Evolutionary conservation across 2,329 filamentous ascomycete species (phyloP).

Genomic region (Microcera coccophila): DNA sequence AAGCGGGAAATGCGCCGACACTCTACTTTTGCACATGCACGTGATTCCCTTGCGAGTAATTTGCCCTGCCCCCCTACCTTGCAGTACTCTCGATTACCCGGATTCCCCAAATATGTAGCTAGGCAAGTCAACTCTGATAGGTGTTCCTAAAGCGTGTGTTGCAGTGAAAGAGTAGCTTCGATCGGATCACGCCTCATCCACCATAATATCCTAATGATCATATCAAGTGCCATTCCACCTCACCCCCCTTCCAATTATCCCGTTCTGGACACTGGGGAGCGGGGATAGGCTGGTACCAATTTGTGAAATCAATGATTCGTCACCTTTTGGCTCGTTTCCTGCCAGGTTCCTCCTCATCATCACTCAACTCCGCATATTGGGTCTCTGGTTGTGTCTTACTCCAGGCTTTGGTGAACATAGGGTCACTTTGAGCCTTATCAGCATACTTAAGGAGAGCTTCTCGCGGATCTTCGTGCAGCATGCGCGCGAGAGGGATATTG

Average conservation of each 20-base stretch:
- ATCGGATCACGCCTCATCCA: too few species aligned
- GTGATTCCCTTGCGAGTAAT: neutral
- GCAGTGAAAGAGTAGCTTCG: too few species aligned
- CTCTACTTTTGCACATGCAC: conserved; percentile 10
- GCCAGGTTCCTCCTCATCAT: conserved; percentile 73
- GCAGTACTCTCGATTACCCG: too few species aligned
- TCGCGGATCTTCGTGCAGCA: conserved; percentile 94
- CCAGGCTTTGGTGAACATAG: conserved; percentile 92
- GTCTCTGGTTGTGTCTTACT: conserved; percentile 86
- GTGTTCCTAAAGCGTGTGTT: too few species aligned
- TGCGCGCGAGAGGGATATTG: conserved; percentile 82
- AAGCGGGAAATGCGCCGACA: conserved; percentile 9
- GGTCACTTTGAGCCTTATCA: conserved; percentile 86
- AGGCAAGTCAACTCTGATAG: too few species aligned
- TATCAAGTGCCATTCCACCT: too few species aligned
- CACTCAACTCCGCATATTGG: conserved; percentile 84
- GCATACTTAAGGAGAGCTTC: conserved; percentile 95
- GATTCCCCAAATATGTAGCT: too few species aligned
- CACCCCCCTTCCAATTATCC: too few species aligned
- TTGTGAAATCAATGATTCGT: conserved; percentile 14
- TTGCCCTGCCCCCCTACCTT: too few species aligned
- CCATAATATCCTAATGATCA: too few species aligned
- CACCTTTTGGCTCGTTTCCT: conserved; percentile 59
- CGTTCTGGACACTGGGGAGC: too few species aligned
- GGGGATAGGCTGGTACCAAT: neutral